Evolutionary conservation across 306 rosid species (phyloP), one percentile per base, ranked within the genome.

Genomic region (Trifolium dubium): DNA sequence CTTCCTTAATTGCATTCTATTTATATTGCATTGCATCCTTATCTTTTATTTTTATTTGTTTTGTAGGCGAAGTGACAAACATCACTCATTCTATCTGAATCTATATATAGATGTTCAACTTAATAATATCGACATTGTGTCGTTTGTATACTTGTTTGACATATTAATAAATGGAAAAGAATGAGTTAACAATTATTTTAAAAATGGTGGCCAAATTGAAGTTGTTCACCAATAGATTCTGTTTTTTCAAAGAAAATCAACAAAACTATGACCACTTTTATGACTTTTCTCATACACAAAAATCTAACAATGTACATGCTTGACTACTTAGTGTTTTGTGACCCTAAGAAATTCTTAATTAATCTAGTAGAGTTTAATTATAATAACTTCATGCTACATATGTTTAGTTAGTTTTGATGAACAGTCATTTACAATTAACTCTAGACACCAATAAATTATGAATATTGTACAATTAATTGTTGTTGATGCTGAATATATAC

Each of bases 401-500:
- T 3, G 23, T 1, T 23, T 23, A 1, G 23, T 55, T 8, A n/a
- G 9, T 28, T 59, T 32, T 41, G 31, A 28, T 41, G 76, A 51
- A 55, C 55, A 71, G 56, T 28, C 11, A 37, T 37, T 7, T 9
- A 35, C 40, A 37, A n/a, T n/a, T n/a, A n/a, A n/a, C n/a, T n/a
- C n/a, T n/a, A n/a, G n/a, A n/a, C n/a, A n/a, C n/a, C n/a, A n/a
- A 37, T 5, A 5, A 37, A 37, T 37, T 37, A 37, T 37, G 41
- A 37, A 0, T 41, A 41, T 9, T 10, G 13, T 41, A 41, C 4
- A 41, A 41, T 41, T 51, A 29, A 51, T 8, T 14, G 18, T 58
- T 23, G 55, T 9, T 76, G 72, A 37, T 46, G 64, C 1, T 63
- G 34, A 70, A 18, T 35, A 34, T 40, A 55, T 72, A 46, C 80